Evolutionary conservation across 768 basidiomycete genomes (phyloP).

Genomic region (Phanerodontia chrysosporium): DNA sequence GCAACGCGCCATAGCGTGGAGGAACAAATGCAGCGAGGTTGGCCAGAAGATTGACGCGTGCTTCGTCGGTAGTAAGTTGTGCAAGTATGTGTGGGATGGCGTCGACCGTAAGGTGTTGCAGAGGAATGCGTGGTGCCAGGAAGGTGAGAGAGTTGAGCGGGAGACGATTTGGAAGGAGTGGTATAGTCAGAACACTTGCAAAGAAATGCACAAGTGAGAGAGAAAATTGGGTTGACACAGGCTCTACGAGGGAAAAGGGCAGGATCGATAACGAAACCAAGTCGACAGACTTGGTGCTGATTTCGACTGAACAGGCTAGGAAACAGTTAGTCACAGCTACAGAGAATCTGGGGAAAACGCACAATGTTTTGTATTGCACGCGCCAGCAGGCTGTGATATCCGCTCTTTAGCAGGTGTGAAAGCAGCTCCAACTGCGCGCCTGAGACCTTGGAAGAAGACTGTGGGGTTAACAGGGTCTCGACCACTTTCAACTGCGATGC

Average conservation of each 20-base stretch:
- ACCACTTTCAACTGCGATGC: conserved; percentile 48
- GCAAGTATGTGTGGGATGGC: conserved; percentile 13
- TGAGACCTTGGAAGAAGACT: conserved; percentile 17
- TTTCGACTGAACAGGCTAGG: conserved; percentile 58
- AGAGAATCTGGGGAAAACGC: not conserved
- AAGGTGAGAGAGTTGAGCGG: conserved; percentile 57
- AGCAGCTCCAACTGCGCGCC: conserved; percentile 31
- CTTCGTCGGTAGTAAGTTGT: conserved; percentile 18
- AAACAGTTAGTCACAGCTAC: not conserved
- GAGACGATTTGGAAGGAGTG: conserved; percentile 73
- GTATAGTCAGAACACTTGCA: conserved; percentile 60
- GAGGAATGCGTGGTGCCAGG: conserved; percentile 64
- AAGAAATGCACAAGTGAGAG: conserved; percentile 40
- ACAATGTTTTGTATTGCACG: conserved; percentile 47
- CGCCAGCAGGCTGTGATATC: conserved; percentile 42
- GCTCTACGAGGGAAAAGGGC: conserved; percentile 34
- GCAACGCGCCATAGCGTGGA: conserved; percentile 53
- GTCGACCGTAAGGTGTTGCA: conserved; percentile 34
- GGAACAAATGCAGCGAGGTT: conserved; percentile 65
- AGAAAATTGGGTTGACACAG: conserved; percentile 28
- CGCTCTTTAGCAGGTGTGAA: conserved; percentile 41
- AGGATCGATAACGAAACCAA: conserved; percentile 43
- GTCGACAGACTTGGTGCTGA: conserved; percentile 45
- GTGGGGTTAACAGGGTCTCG: conserved; percentile 36
- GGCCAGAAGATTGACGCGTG: conserved; percentile 60